Base-by-base conservation (phyloP, 2,329 filamentous ascomycete genomes). In the Samsoniella hepiali region DNA sequence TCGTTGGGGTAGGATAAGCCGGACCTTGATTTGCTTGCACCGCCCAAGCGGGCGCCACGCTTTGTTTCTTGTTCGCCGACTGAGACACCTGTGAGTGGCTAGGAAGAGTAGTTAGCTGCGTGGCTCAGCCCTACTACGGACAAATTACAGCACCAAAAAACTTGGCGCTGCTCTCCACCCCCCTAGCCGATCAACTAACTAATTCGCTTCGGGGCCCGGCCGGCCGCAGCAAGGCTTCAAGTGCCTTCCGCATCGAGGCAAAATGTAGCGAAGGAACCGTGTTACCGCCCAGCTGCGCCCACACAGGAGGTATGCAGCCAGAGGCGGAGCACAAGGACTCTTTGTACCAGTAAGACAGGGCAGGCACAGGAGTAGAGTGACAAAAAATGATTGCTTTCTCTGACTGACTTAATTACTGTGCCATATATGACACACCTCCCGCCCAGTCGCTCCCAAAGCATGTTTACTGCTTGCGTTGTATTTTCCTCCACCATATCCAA, bases 121-220 rank as follows among this genome's bases (percentile, higher is more conserved):
- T 57, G 60, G 60, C 60, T 63, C 60, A 63, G 60, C 59, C 59
- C 59, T 62, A 62, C 40, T 62, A 10, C 15, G 13, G 36, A 47
- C 31, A 55, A 54, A 45, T 58, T 38, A 51, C 31, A 53, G 22
- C 17, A n/a, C 34, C 22, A 9, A 6, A 22, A 42, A 36, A 34
- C 57, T 42, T 51, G 32, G 36, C 47, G 22, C 31, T 27, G 42
- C 11, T 50, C 58, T 32, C 40, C 59, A 45, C 51, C 40, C 5
- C 13, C 53, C 1, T 42, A 47, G 51, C 42, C 60, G 60, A 63
- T 57, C 32, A 40, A 9, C 51, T 49, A 61, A 50, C 31, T 27
- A 9, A 51, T 47, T 62, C 29, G 49, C 31, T 38, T 40, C 38
- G 22, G 59, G 58, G 22, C 22, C 59, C 51, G 59, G 59, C 42